A percentile compares a stretch with the other conserved stretches of the same genome.
These are phyloP conservation scores for Prunus mira DNA, from an alignment of 306 rosid species.

Conservation along the genomic window DNA sequence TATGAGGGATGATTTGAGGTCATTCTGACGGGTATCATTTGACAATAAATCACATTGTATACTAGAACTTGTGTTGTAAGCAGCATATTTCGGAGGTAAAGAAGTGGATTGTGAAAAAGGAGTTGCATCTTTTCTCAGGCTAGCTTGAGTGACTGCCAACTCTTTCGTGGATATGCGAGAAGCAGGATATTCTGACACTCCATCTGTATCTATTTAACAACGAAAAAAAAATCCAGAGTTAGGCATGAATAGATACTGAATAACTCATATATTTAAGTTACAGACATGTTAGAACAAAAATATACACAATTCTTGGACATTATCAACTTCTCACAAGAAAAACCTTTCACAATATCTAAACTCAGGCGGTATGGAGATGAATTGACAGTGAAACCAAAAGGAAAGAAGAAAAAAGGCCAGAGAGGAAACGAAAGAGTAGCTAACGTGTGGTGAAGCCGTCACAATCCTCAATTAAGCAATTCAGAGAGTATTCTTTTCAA, in stretches of 20 bases:
- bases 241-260: constrained; percentile 5
- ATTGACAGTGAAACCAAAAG: neutral
- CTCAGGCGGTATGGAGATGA: neutral
- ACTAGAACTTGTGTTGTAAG: constrained; percentile 52
- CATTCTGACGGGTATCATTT: constrained; percentile 57
- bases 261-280: neutral
- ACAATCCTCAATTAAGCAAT: neutral
- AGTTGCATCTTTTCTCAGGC: constrained; percentile 52
- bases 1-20: constrained; percentile 52
- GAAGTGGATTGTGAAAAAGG: constrained; percentile 51
- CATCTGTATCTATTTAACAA: constrained; percentile 49
- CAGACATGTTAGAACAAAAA: neutral
- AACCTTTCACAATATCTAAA: neutral
- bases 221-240: constrained; percentile 19
- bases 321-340: neutral
- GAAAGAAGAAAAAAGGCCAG: neutral
- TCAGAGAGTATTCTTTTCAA: neutral
- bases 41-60: constrained; percentile 47
- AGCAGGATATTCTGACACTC: constrained; percentile 48
- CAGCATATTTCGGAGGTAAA: constrained; percentile 43
- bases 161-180: constrained; percentile 53
- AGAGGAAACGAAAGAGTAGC: neutral
- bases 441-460: neutral
- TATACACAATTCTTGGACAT: neutral
- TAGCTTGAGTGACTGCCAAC: constrained; percentile 40